phyloP scores from a whole-genome alignment of 2,329 filamentous ascomycete genomes.

The Penicillium sp. region DNA sequence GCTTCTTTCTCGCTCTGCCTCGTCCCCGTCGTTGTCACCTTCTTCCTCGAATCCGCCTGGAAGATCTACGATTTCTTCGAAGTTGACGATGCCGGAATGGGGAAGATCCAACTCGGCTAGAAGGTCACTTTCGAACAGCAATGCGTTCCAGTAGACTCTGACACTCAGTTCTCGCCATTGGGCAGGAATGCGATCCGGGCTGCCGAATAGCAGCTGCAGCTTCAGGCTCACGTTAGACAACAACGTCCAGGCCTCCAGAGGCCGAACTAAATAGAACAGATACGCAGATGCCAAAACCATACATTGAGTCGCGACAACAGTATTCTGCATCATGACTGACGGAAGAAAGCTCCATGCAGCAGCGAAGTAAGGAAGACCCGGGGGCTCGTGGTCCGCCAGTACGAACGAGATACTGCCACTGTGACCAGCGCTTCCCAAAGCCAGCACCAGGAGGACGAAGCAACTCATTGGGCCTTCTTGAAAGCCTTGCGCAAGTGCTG shows the following conservation, averaged over 20 bases:
- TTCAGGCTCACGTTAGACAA: conserved; percentile 80
- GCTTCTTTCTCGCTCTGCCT: conserved; percentile 8
- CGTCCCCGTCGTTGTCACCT: conserved; percentile 51
- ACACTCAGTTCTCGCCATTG: conserved; percentile 73
- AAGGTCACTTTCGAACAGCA: conserved; percentile 79
- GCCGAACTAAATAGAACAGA: conserved; percentile 78
- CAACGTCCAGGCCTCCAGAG: conserved; percentile 80
- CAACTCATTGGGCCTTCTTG: conserved; percentile 79
- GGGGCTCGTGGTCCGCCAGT: conserved; percentile 68
- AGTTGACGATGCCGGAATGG: conserved; percentile 79
- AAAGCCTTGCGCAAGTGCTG: conserved; percentile 73
- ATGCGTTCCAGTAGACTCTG: conserved; percentile 80
- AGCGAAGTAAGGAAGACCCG: conserved; percentile 77
- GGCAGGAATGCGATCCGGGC: conserved; percentile 68
- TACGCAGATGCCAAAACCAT: conserved; percentile 80
- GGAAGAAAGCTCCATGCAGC: conserved; percentile 78
- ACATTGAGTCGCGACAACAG: conserved; percentile 75
- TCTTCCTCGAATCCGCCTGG: conserved; percentile 73
- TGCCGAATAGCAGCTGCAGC: conserved; percentile 74
- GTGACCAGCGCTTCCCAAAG: conserved; percentile 74
- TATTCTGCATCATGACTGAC: conserved; percentile 77
- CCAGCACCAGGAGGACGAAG: conserved; percentile 75
- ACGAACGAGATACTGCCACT: conserved; percentile 75
- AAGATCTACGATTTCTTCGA: conserved; percentile 77
- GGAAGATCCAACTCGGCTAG: conserved; percentile 78